Evolutionary conservation across 192 early-diverging fungal species (phyloP).

Genomic region (Mortierella antarctica): DNA sequence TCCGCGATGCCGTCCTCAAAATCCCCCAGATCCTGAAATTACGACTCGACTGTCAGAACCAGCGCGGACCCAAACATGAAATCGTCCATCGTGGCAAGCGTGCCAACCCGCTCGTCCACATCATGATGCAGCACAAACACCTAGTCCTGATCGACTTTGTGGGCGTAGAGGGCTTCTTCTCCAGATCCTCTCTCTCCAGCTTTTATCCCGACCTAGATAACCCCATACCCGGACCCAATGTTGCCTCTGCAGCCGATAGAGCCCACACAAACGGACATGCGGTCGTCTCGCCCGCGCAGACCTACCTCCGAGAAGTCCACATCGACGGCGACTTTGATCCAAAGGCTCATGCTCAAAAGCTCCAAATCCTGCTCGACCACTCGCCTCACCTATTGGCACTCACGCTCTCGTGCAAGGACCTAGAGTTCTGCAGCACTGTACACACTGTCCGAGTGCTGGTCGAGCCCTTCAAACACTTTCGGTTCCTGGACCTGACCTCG

Average conservation of each 20-base stretch:
- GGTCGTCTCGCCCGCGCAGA: not conserved
- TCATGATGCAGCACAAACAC: conserved; percentile 21
- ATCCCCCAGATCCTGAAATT: conserved; percentile 8
- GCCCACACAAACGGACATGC: too few species aligned
- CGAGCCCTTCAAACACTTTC: not conserved
- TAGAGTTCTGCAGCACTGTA: conserved; percentile 7
- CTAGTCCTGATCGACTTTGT: conserved; percentile 11
- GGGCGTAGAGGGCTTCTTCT: conserved; percentile 12
- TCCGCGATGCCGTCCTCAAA: conserved; percentile 1
- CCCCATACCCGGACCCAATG: not conserved
- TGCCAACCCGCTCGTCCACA: conserved; percentile 5
- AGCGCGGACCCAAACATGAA: conserved; percentile 2
- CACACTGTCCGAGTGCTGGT: conserved; percentile 14
- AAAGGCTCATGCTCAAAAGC: not conserved
- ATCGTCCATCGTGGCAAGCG: conserved; percentile 10
- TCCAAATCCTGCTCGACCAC: conserved; percentile 6
- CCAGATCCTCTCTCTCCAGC: not conserved
- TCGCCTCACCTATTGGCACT: conserved; percentile 2
- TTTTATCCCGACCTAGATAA: not conserved
- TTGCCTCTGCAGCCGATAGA: too few species aligned
- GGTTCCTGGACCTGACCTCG: conserved; percentile 11
- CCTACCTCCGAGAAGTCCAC: conserved; percentile 8
- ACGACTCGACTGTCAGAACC: conserved; percentile 9
- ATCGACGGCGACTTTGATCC: conserved; percentile 19
- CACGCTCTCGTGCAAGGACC: conserved; percentile 10